phyloP scores from a whole-genome alignment of 495 filamentous ascomycete species.

The Glarea lozoyensis region DNA sequence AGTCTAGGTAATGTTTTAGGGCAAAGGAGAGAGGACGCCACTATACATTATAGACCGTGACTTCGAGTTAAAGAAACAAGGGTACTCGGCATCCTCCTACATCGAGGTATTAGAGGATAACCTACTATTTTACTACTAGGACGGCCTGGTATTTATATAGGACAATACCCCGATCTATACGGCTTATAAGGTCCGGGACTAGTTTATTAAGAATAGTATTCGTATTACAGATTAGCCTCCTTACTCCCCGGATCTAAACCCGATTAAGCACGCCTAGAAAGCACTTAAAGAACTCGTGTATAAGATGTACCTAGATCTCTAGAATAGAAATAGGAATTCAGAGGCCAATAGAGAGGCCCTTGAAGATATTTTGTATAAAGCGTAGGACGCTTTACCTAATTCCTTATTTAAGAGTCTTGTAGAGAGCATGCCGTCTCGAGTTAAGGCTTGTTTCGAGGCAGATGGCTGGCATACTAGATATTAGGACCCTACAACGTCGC shows the following conservation, averaged over 20 bases:
- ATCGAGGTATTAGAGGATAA: constrained; percentile 9
- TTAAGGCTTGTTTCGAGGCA: constrained; percentile 8
- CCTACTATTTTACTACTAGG: not conserved
- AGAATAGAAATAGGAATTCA: not conserved
- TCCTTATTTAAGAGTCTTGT: constrained; percentile 11
- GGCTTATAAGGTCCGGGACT: constrained; percentile 1
- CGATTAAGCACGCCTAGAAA: constrained; percentile 2
- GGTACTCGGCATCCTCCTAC: constrained; percentile 8
- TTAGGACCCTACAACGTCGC: constrained; percentile 1
- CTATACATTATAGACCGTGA: constrained; percentile 13
- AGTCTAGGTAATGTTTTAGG: constrained; percentile 16
- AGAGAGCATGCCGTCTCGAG: constrained; percentile 12
- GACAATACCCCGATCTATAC: constrained; percentile 11
- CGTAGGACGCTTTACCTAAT: constrained; percentile 9
- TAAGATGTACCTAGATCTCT: not conserved
- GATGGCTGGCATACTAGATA: constrained; percentile 20
- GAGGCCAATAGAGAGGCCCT: constrained; percentile 1
- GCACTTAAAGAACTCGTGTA: not conserved
- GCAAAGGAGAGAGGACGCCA: constrained; percentile 1
- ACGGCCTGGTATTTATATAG: constrained; percentile 11
- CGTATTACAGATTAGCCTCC: constrained; percentile 11
- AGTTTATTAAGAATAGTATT: constrained; percentile 12
- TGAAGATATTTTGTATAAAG: constrained; percentile 7
- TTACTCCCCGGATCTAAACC: constrained; percentile 1
- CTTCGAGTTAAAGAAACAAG: constrained; percentile 15